phyloP scores from a whole-genome alignment of 768 basidiomycete species.

The Lentinula raphanica region DNA sequence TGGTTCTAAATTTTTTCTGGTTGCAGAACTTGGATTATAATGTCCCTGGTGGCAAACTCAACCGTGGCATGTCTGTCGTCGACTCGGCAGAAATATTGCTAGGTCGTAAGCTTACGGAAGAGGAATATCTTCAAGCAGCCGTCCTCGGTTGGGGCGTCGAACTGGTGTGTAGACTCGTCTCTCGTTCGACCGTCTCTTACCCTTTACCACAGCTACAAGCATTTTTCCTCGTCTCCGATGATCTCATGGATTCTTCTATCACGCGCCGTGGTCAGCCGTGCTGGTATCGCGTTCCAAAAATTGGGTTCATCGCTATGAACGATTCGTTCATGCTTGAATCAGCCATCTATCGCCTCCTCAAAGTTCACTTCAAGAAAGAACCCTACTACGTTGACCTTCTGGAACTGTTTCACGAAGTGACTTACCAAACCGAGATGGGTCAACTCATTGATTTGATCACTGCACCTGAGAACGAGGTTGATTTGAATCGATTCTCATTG shows the following conservation, averaged over 20 bases:
- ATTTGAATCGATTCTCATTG: slow-evolving; percentile 83
- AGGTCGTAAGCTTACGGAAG: slow-evolving; percentile 61
- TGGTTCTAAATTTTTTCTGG: not conserved
- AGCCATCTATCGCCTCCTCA: slow-evolving; percentile 88
- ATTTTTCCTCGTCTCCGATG: slow-evolving; percentile 94
- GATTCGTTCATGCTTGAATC: slow-evolving; percentile 95
- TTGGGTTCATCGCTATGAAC: slow-evolving; percentile 89
- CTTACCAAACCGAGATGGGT: slow-evolving; percentile 93
- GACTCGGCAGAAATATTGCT: slow-evolving; percentile 89
- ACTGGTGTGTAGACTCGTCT: slow-evolving; percentile 55
- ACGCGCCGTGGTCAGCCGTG: slow-evolving; percentile 94
- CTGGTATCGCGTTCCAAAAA: slow-evolving; percentile 69
- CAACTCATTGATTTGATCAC: slow-evolving; percentile 96
- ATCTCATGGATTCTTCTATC: slow-evolving; percentile 95
- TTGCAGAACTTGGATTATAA: slow-evolving; percentile 89
- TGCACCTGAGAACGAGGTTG: slow-evolving; percentile 85
- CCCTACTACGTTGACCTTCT: slow-evolving; percentile 84
- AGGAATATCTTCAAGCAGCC: slow-evolving; percentile 86
- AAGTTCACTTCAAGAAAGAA: slow-evolving; percentile 76
- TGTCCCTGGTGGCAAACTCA: slow-evolving; percentile 94
- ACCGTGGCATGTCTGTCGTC: slow-evolving; percentile 93
- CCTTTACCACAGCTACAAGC: slow-evolving; percentile 72
- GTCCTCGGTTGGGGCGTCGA: slow-evolving; percentile 95
- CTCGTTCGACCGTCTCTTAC: not conserved
- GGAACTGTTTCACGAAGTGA: slow-evolving; percentile 86